These are phyloP conservation scores for Quercus wislizeni DNA, from an alignment of 306 rosid genomes.

Conservation along the genomic window DNA sequence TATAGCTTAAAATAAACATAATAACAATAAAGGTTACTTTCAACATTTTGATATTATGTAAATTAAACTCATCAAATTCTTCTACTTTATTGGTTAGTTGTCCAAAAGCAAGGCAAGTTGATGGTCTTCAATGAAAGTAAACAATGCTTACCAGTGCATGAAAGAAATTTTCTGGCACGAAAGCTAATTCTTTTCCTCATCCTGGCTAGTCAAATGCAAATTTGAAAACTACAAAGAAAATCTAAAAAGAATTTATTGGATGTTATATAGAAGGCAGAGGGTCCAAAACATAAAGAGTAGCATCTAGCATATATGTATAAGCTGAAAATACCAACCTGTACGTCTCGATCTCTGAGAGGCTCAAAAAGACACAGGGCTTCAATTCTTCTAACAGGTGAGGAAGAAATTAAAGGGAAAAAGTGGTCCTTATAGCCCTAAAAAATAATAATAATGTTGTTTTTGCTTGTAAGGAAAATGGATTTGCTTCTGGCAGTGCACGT, in stretches of 20 bases:
- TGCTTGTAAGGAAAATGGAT: constrained; percentile 36
- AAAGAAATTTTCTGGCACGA: constrained; percentile 37
- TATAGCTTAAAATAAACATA: no score
- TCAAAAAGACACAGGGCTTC: not conserved
- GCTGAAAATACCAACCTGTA: not conserved
- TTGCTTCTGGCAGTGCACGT: constrained; percentile 40
- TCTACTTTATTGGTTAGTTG: no score
- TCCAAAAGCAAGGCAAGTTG: no score
- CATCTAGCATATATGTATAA: not conserved
- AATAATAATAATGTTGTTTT: constrained; percentile 3
- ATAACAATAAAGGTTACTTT: no score
- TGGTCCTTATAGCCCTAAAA: not conserved
- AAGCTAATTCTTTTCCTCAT: constrained; percentile 40
- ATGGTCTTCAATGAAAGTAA: no score
- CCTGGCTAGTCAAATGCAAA: not conserved
- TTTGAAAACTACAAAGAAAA: not conserved
- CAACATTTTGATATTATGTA: no score
- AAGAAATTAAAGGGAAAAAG: not conserved
- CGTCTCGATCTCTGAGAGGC: no score
- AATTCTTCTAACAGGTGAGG: not conserved
- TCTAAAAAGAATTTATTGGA: not conserved
- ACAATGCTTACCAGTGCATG: constrained; percentile 33
- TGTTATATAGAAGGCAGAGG: no score
- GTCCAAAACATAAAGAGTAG: not conserved
- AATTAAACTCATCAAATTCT: no score